A percentile compares a stretch with the other conserved stretches of the same genome.
Evolutionary conservation across 192 early-diverging fungal genomes (phyloP).

Genomic region (Oehlia diaphana): DNA sequence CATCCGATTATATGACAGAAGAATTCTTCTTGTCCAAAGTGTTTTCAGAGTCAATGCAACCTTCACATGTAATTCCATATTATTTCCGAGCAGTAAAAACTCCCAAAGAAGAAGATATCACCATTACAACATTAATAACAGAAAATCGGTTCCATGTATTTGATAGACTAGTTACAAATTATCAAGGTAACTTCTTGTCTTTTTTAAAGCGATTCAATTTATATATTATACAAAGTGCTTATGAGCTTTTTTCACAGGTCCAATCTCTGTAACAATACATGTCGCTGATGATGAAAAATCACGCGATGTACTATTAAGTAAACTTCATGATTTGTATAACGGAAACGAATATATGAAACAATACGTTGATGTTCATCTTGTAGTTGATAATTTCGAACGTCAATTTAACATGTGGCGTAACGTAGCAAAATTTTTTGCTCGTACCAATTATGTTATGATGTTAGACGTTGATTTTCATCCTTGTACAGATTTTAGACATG

Average conservation of each 20-base stretch:
- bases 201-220: neutral
- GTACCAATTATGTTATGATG: slow-evolving; percentile 61
- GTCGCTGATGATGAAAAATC: slow-evolving; percentile 50
- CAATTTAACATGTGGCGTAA: slow-evolving; percentile 72
- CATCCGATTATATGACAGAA: slow-evolving; percentile 35
- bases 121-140: slow-evolving; percentile 59
- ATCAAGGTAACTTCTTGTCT: slow-evolving; percentile 38
- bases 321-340: slow-evolving; percentile 52
- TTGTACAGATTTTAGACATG: slow-evolving; percentile 52
- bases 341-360: slow-evolving; percentile 48
- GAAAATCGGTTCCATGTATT: slow-evolving; percentile 56
- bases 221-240: neutral
- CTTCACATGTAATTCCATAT: slow-evolving; percentile 62
- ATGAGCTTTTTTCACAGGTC: slow-evolving; percentile 35
- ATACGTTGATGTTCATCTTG: slow-evolving; percentile 61
- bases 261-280: slow-evolving; percentile 61
- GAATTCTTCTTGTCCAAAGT: slow-evolving; percentile 60
- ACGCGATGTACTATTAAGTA: slow-evolving; percentile 46
- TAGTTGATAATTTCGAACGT: slow-evolving; percentile 59
- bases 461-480: slow-evolving; percentile 64
- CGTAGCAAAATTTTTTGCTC: slow-evolving; percentile 60
- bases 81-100: slow-evolving; percentile 51
- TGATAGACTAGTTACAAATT: slow-evolving; percentile 49
- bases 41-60: slow-evolving; percentile 58
- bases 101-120: slow-evolving; percentile 56